These are phyloP conservation scores for Coemansia nantahalensis DNA, from an alignment of 192 early-diverging fungal genomes.

Conservation along the genomic window DNA sequence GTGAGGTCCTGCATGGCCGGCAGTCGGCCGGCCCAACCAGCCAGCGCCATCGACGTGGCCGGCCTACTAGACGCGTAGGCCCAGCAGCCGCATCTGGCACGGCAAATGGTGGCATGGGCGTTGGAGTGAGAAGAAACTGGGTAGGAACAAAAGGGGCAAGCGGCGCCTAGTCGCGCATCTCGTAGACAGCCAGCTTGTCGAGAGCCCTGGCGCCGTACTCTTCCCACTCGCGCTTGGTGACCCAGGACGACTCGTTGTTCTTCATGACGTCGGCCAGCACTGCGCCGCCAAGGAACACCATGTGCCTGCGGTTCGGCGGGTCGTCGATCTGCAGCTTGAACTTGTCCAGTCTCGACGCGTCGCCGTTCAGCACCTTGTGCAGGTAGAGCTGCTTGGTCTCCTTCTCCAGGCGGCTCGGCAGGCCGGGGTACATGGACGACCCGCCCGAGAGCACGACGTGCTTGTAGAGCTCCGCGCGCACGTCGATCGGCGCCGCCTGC, in stretches of 20 bases:
- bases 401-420: constrained; percentile 96
- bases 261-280: constrained; percentile 96
- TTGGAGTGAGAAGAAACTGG: background rate
- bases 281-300: constrained; percentile 97
- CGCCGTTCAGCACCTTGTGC: constrained; percentile 82
- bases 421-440: constrained; percentile 97
- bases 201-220: constrained; percentile 80
- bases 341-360: constrained; percentile 77
- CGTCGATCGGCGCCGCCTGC: constrained; percentile 87
- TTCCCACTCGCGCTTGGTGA: constrained; percentile 91
- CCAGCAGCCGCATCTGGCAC: background rate
- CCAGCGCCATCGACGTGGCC: constrained; percentile 26
- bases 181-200: constrained; percentile 47
- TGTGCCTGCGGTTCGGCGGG: constrained; percentile 96
- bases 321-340: constrained; percentile 98
- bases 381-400: constrained; percentile 97
- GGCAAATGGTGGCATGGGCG: background rate
- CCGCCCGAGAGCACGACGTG: constrained; percentile 98
- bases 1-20: constrained; percentile 22
- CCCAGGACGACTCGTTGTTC: constrained; percentile 85
- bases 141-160: too few species aligned
- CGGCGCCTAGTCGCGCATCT: constrained; percentile 26
- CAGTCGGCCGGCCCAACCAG: constrained; percentile 6
- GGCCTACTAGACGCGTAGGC: background rate
- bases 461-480: constrained; percentile 93